Conservation (phyloP, 2,329 filamentous ascomycete species). For the Venturia effusa region DNA sequence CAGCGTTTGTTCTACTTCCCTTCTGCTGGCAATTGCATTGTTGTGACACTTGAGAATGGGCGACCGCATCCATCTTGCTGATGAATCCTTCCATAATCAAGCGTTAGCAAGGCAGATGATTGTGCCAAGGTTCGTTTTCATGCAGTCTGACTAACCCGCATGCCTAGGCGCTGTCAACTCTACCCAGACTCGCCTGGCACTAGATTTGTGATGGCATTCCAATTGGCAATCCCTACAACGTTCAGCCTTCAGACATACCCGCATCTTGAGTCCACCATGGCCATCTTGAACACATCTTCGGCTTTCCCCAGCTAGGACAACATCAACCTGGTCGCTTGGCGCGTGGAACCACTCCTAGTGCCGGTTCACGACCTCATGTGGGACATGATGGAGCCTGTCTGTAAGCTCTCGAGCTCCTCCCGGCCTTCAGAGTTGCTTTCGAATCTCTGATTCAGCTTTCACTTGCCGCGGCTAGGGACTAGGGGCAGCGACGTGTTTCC, state of each 20-base stretch:
- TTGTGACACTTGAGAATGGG: neutral
- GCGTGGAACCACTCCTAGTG: neutral
- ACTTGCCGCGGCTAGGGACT: neutral
- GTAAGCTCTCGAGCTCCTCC: neutral
- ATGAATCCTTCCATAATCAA: constrained; percentile 2
- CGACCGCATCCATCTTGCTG: neutral
- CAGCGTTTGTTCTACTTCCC: neutral
- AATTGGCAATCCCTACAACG: neutral
- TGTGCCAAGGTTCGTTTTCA: neutral
- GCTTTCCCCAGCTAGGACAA: neutral
- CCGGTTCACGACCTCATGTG: neutral
- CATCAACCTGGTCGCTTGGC: neutral
- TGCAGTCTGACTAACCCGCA: neutral
- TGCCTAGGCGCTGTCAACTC: neutral
- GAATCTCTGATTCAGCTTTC: neutral
- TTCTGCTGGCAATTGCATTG: neutral
- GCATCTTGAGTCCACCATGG: neutral
- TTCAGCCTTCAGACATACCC: neutral
- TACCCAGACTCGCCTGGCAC: neutral
- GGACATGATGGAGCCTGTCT: neutral
- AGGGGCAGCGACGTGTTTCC: neutral
- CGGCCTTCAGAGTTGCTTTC: neutral
- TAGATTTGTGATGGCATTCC: neutral
- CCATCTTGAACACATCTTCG: neutral
- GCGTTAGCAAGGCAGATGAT: neutral